Evolutionary conservation across 768 basidiomycete species (phyloP), one percentile per base, ranked within the genome.

Genomic region (Tricholoma hemisulphureum): DNA sequence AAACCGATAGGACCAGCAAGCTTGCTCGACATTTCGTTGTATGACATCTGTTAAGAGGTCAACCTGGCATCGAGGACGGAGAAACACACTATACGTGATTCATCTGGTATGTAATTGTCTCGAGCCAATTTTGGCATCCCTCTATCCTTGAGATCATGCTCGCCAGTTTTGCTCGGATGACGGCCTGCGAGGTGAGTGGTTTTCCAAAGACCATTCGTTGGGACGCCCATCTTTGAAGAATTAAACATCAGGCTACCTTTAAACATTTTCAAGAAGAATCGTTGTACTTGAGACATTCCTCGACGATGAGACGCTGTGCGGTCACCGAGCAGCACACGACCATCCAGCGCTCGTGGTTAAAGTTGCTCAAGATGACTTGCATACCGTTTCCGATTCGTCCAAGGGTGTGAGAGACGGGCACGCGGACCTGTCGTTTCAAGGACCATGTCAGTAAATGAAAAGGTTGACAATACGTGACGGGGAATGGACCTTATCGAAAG

Each of bases 261-360:
- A 48, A 34, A 35, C 46, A 45, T 58, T 56, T 56, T 57, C 43
- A 2, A 26, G 52, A 60, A 46, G 34, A 31, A 26, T 37, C 18
- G 34, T 67, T 76, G 34, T 60, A 90, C 87, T 94, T 95, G 64
- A 96, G 75, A 67, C 89, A 93, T 72, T 97, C 95, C 68, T 96
- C 95, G 16, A 95, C 90, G 43, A 91, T 80, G 21, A 87, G 71
- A 39, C 95, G 82, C 64, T 95, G 93, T 32, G 88, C 83, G 39
- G 88, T 77, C 59, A 91, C 79, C 51, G 85, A 86, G 46, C 83
- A 85, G 54, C 80, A 81, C 28, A 82, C 81, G 56, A 93, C 88
- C 87, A 93, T 91, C 91, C 91, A 93, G 53, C 92, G 83, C 66
- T 93, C 92, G 67, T 93, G 91, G 67, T 94, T 93, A 71, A 93